Base-by-base conservation (phyloP, 2,329 filamentous ascomycete genomes). In the Volutella citrinella region DNA sequence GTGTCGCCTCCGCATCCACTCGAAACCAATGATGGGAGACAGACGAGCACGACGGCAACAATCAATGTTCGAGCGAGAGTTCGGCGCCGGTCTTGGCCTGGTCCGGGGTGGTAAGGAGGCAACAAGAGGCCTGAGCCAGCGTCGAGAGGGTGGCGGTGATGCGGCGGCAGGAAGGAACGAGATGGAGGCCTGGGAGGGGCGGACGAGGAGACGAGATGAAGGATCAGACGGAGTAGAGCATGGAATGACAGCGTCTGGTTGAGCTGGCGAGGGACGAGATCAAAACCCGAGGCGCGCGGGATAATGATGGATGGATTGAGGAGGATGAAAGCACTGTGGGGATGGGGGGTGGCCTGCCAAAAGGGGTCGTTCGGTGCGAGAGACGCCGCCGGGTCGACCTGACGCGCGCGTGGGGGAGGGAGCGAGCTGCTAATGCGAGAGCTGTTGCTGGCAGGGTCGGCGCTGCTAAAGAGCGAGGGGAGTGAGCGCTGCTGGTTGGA, bases 301-400 rank as follows among this genome's bases (percentile, higher is more conserved):
- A 53, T 53, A 53, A 53, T 46, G 48, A 53, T 51, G 49, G 38
- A 51, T 47, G 45, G 43, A 46, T 40, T 49, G 40, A 36, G 43
- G 43, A 48, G 40, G 46, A 43, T 37, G 47, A 46, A 48, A 40
- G 46, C 43, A 44, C 43, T 51, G 33, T 53, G 48, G 45, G 29
- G 14, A 19, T 7, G 14, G 29, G 29, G 48, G 43, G 46, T 38
- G 43, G 38, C 31, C 44, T 48, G 49, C 50, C 50, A 53, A 53
- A 53, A 53, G 49, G 50, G 50, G 50, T 49, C 48, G 50, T 46
- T 53, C 49, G 50, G 50, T 53, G 49, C 48, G 48, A 51, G 44
- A 42, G 48, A 49, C 50, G 46, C 49, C n/a, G n/a, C n/a, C 47
- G 49, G 45, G 48, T 52, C 47, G 45, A 40, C 45, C n/a, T n/a